Conservation (phyloP, 352 stramenopile genomes). For the Pythium aquatile region DNA sequence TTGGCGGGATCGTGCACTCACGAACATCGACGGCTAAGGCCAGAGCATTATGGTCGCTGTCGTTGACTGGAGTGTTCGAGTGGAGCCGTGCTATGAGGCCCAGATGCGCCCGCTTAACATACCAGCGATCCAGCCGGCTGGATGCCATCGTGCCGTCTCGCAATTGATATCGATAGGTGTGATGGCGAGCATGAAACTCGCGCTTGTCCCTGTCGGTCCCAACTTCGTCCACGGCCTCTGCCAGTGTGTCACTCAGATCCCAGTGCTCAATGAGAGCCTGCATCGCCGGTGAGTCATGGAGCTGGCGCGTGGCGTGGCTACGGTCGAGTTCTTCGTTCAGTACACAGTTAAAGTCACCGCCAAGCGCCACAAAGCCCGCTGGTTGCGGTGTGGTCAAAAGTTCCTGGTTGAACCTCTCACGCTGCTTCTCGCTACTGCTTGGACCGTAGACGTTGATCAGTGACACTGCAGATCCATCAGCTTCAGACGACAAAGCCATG, state of each 20-base stretch:
- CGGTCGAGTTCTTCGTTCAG: not conserved
- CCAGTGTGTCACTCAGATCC: not conserved
- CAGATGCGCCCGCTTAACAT: too few relatives aligned
- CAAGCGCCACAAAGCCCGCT: not conserved
- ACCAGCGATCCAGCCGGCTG: conserved; percentile 10
- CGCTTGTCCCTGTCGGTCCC: not conserved
- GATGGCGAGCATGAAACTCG: conserved; percentile 1
- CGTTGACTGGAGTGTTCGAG: conserved; percentile 1
- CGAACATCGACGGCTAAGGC: too few relatives aligned
- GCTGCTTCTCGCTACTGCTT: not conserved
- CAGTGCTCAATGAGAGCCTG: not conserved
- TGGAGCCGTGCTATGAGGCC: too few relatives aligned
- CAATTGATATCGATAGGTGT: conserved; percentile 10
- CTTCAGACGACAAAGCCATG: conserved; percentile 7
- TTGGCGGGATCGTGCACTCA: too few relatives aligned
- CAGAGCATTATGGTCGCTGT: conserved; percentile 18
- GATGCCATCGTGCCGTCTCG: not conserved
- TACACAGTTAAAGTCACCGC: conserved; percentile 4
- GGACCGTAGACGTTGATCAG: conserved; percentile 15
- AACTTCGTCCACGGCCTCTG: not conserved
- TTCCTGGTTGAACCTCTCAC: too few relatives aligned
- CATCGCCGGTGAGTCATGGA: not conserved
- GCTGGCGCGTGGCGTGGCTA: too few relatives aligned
- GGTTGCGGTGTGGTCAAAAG: not conserved
- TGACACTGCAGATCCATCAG: not conserved